These are phyloP conservation scores for Mycena metata DNA, from an alignment of 768 basidiomycete species.

Conservation along the genomic window DNA sequence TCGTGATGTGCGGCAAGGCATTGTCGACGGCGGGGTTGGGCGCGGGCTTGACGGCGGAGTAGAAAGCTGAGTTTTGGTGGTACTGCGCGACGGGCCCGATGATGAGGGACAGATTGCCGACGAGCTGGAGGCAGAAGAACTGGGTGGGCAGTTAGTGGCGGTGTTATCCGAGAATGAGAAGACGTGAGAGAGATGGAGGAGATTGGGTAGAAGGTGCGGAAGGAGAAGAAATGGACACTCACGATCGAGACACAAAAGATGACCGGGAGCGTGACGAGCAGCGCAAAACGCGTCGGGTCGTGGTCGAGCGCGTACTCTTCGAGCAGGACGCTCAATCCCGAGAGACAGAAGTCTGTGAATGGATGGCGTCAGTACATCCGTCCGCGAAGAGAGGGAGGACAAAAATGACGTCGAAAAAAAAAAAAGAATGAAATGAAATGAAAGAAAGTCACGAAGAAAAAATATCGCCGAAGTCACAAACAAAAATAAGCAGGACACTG, in stretches of 20 bases:
- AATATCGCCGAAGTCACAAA: too few species aligned
- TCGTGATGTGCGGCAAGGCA: constrained; percentile 81
- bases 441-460: neutral
- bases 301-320: constrained; percentile 80
- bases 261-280: constrained; percentile 75
- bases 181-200: too few species aligned
- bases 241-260: constrained; percentile 85
- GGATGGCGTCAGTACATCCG: neutral
- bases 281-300: constrained; percentile 70
- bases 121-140: constrained; percentile 84
- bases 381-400: neutral
- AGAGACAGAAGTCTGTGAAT: constrained; percentile 70
- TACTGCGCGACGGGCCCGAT: constrained; percentile 89
- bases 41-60: constrained; percentile 77
- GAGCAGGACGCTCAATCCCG: constrained; percentile 71
- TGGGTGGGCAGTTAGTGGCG: constrained; percentile 45
- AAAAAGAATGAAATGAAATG: neutral
- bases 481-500: too few species aligned
- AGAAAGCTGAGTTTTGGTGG: constrained; percentile 87
- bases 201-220: too few species aligned
- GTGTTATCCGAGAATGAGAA: neutral
- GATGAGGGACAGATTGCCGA: constrained; percentile 74
- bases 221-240: constrained; percentile 43
- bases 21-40: constrained; percentile 77
- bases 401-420: neutral